A percentile compares a stretch with the other conserved stretches of the same genome.
Conservation (phyloP, 768 basidiomycete species). For the Boletus vinaceobasis region DNA sequence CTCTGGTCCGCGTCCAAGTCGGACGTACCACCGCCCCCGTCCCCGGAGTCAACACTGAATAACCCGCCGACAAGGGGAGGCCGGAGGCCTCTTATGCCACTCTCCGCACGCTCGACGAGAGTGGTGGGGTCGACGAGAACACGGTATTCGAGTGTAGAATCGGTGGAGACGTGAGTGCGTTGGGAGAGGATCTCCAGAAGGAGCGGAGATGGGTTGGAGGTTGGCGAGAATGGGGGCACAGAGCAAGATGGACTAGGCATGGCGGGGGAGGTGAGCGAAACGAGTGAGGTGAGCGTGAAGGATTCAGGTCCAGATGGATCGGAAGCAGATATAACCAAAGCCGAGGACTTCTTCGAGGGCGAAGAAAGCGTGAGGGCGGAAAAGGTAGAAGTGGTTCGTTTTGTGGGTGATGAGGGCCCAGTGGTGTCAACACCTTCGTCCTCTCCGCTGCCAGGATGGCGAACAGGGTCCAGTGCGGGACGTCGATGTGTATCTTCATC, state of each 20-base stretch:
- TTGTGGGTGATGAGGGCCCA: conserved; percentile 16
- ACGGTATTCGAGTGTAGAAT: conserved; percentile 72
- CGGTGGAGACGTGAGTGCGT: conserved; percentile 68
- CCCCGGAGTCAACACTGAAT: conserved; percentile 42
- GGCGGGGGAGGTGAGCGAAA: conserved; percentile 3
- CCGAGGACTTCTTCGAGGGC: conserved; percentile 10
- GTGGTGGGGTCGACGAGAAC: conserved; percentile 68
- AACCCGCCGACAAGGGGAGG: conserved; percentile 38
- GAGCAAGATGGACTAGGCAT: conserved; percentile 10
- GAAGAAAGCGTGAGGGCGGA: conserved; percentile 17
- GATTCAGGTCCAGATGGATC: conserved; percentile 1
- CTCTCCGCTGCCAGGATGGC: neutral
- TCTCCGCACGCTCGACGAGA: conserved; percentile 62
- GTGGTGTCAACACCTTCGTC: neutral
- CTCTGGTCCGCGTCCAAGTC: conserved; percentile 38
- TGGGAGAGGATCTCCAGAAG: conserved; percentile 65
- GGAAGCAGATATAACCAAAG: neutral
- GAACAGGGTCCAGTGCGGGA: neutral
- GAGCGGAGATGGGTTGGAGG: conserved; percentile 36
- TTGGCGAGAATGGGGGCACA: neutral
- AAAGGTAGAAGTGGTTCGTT: conserved; percentile 9
- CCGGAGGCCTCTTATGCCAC: conserved; percentile 63
- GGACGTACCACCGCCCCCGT: conserved; percentile 35
- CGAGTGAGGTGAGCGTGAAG: conserved; percentile 17
- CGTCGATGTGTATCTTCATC: conserved; percentile 38